Percentiles rank a stretch among this genome's conserved stretches.
Conservation (phyloP, 352 stramenopile genomes). For the Phytopythium montanum region DNA sequence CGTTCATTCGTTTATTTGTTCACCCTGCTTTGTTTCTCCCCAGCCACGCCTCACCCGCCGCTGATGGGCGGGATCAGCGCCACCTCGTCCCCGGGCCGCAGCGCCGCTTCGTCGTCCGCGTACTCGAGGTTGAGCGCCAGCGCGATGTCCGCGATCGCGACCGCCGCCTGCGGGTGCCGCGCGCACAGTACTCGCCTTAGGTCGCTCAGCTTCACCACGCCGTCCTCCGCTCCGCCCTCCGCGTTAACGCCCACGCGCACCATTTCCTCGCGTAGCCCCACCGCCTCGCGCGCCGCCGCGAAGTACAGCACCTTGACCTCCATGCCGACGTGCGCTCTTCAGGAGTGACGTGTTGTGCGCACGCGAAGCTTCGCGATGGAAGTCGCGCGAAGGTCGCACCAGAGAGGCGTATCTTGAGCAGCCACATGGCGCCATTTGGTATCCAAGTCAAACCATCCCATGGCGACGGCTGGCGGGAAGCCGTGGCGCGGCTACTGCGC, state of each 20-base stretch:
- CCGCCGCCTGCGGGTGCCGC: slow-evolving; percentile 44
- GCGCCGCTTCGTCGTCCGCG: slow-evolving; percentile 34
- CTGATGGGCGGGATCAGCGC: slow-evolving; percentile 84
- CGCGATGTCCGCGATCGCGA: slow-evolving; percentile 51
- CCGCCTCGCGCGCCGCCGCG: slow-evolving; percentile 62
- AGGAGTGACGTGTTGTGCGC: too few relatives aligned
- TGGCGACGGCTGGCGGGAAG: slow-evolving; percentile 27
- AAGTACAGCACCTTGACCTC: slow-evolving; percentile 82
- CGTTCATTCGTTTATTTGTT: not conserved
- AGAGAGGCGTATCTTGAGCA: slow-evolving; percentile 35
- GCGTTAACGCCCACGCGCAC: slow-evolving; percentile 27
- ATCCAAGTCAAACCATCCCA: slow-evolving; percentile 3
- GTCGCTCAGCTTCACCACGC: slow-evolving; percentile 28
- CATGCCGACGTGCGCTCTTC: slow-evolving; percentile 12
- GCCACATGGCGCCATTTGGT: slow-evolving; percentile 4
- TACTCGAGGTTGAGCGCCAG: slow-evolving; percentile 79
- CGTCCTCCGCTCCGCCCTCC: not conserved
- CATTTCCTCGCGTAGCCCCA: slow-evolving; percentile 68
- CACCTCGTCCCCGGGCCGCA: slow-evolving; percentile 71
- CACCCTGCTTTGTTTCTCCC: not conserved
- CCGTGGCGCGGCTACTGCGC: slow-evolving; percentile 74
- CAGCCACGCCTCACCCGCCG: slow-evolving; percentile 25
- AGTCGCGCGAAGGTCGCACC: slow-evolving; percentile 24
- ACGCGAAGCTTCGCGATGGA: too few relatives aligned
- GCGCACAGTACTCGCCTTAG: slow-evolving; percentile 40